phyloP scores from a whole-genome alignment of 1,284 basidiomycete genomes.

The Boletus calvinii region DNA sequence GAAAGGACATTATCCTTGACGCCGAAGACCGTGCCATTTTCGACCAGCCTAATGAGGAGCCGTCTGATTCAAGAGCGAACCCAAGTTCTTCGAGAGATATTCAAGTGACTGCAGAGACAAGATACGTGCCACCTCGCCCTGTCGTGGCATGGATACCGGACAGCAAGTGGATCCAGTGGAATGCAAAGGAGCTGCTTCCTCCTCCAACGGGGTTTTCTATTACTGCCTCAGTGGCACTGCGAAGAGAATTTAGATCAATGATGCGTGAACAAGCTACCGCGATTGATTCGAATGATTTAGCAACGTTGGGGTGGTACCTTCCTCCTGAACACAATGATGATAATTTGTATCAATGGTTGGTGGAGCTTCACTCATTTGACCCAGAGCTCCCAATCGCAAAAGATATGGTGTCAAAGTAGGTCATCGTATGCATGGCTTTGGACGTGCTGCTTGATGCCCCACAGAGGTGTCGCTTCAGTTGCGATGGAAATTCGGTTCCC shows the following conservation, averaged over 20 bases:
- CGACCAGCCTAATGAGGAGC: slow-evolving; percentile 7
- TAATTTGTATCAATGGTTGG: slow-evolving; percentile 67
- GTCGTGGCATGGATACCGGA: slow-evolving; percentile 54
- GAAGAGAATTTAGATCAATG: slow-evolving; percentile 54
- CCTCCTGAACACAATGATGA: slow-evolving; percentile 56
- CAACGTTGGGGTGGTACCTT: slow-evolving; percentile 64
- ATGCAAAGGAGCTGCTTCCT: slow-evolving; percentile 47
- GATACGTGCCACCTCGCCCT: neutral
- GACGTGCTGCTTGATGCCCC: neutral
- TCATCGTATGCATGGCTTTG: slow-evolving; percentile 11
- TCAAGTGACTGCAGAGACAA: neutral
- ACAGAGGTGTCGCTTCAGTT: slow-evolving; percentile 53
- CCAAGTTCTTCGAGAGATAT: slow-evolving; percentile 17
- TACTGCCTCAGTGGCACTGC: slow-evolving; percentile 51
- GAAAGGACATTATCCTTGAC: slow-evolving; percentile 42
- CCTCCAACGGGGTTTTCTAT: slow-evolving; percentile 52
- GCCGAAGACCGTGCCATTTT: slow-evolving; percentile 51
- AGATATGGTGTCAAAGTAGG: slow-evolving; percentile 52
- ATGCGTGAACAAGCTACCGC: slow-evolving; percentile 54
- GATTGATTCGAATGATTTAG: slow-evolving; percentile 48
- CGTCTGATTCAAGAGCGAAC: neutral
- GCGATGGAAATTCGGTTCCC: slow-evolving; percentile 66
- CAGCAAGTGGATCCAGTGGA: slow-evolving; percentile 44
- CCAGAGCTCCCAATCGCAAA: slow-evolving; percentile 50
- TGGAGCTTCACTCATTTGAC: slow-evolving; percentile 67